Evolutionary conservation across 768 basidiomycete species (phyloP).

Genomic region (Hirschioporus abietinus): DNA sequence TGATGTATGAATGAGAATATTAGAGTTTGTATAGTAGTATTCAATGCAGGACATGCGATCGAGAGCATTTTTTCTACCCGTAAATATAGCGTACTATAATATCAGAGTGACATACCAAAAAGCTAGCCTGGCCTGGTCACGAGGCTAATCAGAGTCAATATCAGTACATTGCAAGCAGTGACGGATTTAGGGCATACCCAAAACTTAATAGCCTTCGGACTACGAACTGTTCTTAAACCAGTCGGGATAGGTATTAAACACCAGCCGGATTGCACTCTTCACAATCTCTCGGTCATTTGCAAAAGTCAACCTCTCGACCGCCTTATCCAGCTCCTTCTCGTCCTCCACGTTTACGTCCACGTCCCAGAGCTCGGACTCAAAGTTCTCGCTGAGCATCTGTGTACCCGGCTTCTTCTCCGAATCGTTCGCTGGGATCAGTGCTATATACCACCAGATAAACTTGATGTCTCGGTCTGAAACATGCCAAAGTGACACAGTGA

Average conservation of each 20-base stretch:
- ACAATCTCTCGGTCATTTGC: constrained; percentile 5
- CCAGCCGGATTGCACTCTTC: neutral
- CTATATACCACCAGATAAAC: constrained; percentile 49
- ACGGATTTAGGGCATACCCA: neutral
- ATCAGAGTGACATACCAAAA: too few relatives aligned
- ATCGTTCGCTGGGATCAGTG: constrained; percentile 24
- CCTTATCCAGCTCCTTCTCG: neutral
- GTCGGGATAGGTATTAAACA: constrained; percentile 1
- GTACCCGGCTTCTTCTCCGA: constrained; percentile 20
- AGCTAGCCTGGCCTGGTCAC: too few relatives aligned
- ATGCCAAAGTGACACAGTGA: constrained; percentile 29
- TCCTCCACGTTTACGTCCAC: constrained; percentile 3
- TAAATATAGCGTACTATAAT: too few relatives aligned
- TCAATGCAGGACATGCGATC: too few relatives aligned
- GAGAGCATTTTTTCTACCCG: too few relatives aligned
- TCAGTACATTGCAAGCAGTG: too few relatives aligned
- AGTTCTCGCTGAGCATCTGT: constrained; percentile 21
- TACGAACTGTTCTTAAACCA: neutral
- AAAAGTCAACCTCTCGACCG: neutral
- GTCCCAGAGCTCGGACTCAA: constrained; percentile 9
- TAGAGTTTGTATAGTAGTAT: too few relatives aligned
- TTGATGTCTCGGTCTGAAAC: constrained; percentile 30
- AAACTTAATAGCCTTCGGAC: neutral
- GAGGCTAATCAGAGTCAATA: too few relatives aligned
- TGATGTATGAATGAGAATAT: too few relatives aligned